A percentile compares a stretch with the other conserved stretches of the same genome.
These are phyloP conservation scores for Alternaria arbusti DNA, from an alignment of 2,329 filamentous ascomycete species.

Conservation along the genomic window DNA sequence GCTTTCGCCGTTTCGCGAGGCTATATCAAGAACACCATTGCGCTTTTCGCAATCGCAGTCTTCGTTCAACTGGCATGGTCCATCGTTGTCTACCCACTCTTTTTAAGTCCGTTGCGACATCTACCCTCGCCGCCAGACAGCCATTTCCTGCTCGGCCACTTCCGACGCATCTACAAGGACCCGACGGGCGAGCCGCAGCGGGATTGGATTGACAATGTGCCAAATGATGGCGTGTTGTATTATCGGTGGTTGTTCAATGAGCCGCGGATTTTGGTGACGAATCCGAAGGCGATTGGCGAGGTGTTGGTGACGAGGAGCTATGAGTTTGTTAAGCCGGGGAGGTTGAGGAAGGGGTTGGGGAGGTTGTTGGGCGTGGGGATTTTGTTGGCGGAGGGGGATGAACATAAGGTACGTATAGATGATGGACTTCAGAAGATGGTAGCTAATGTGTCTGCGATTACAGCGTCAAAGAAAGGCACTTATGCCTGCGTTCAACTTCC, in stretches of 20 bases:
- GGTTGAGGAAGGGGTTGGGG: slow-evolving; percentile 61
- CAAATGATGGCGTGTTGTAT: slow-evolving; percentile 63
- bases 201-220: slow-evolving; percentile 60
- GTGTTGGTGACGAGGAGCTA: slow-evolving; percentile 59
- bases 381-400: slow-evolving; percentile 85
- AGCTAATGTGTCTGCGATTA: slow-evolving; percentile 3
- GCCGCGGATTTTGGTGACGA: slow-evolving; percentile 54
- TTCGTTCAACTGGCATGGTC: slow-evolving; percentile 48
- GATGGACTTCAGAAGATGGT: not conserved
- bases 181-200: slow-evolving; percentile 54
- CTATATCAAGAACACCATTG: slow-evolving; percentile 48
- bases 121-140: slow-evolving; percentile 58
- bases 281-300: slow-evolving; percentile 56
- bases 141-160: slow-evolving; percentile 52
- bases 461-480: slow-evolving; percentile 56
- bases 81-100: slow-evolving; percentile 63
- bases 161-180: slow-evolving; percentile 49
- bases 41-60: slow-evolving; percentile 50
- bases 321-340: slow-evolving; percentile 57
- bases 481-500: slow-evolving; percentile 58
- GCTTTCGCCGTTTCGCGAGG: slow-evolving; percentile 36
- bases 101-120: slow-evolving; percentile 64
- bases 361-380: slow-evolving; percentile 73
- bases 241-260: slow-evolving; percentile 58
- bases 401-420: slow-evolving; percentile 68